phyloP scores from a whole-genome alignment of 345 rosid species.

The Corchorus olitorius region DNA sequence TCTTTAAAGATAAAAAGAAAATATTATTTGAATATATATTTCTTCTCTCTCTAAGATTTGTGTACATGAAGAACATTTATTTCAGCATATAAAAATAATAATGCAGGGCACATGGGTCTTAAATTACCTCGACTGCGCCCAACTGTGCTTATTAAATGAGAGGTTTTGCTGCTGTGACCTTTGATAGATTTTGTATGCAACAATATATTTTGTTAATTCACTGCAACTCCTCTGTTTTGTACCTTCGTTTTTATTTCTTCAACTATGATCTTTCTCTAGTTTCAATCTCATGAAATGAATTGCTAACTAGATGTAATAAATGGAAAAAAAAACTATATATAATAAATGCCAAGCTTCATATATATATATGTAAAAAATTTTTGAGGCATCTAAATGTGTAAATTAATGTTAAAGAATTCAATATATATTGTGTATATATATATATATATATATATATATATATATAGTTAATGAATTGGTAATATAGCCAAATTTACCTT shows the following conservation, averaged over 20 bases:
- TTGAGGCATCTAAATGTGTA: not conserved
- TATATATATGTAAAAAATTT: too few species aligned
- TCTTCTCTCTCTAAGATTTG: not conserved
- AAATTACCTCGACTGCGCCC: not conserved
- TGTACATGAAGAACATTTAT: constrained; percentile 7
- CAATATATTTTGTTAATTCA: not conserved
- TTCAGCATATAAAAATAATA: not conserved
- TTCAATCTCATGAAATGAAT: not conserved
- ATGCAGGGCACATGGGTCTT: constrained; percentile 10
- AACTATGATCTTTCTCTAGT: not conserved
- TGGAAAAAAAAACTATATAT: not conserved
- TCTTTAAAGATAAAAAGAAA: too few species aligned
- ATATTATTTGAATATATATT: too few species aligned
- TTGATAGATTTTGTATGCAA: not conserved
- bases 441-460: too few species aligned
- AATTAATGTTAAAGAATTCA: not conserved
- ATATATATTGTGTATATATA: too few species aligned
- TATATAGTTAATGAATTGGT: too few species aligned
- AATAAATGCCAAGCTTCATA: not conserved
- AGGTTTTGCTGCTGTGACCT: not conserved
- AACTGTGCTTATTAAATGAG: constrained; percentile 5
- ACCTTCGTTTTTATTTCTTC: not conserved
- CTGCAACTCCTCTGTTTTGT: not conserved
- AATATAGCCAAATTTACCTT: too few species aligned
- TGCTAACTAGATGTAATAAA: not conserved